phyloP scores from a whole-genome alignment of 2,329 filamentous ascomycete genomes.

The Diaporthe capsici region DNA sequence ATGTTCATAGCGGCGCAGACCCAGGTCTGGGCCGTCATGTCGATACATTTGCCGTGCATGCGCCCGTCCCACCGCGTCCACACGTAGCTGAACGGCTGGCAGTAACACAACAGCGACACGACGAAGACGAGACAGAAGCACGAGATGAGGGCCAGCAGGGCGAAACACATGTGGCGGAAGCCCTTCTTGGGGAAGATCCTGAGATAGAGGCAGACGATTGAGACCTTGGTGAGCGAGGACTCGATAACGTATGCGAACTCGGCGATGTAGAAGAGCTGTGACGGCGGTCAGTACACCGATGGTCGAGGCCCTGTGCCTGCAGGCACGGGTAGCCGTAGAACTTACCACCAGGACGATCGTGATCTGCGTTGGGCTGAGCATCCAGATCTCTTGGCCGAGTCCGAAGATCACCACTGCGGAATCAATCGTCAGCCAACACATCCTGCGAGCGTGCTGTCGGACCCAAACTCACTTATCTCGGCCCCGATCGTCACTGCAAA shows the following conservation, averaged over 20 bases:
- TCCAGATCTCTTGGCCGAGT: conserved; percentile 44
- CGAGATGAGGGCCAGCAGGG: conserved; percentile 41
- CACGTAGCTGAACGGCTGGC: conserved; percentile 44
- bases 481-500: conserved; percentile 44
- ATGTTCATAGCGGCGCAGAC: conserved; percentile 52
- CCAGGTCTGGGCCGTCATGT: conserved; percentile 51
- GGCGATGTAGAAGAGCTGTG: conserved; percentile 51
- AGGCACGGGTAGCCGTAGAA: background rate
- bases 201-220: conserved; percentile 50
- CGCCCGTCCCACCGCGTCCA: conserved; percentile 44
- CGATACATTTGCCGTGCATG: conserved; percentile 48
- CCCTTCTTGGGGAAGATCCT: conserved; percentile 47
- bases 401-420: conserved; percentile 44
- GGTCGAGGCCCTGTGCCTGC: background rate
- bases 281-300: background rate
- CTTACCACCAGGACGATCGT: conserved; percentile 43
- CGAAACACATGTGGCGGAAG: conserved; percentile 46
- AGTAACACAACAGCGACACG: conserved; percentile 43
- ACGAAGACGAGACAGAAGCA: conserved; percentile 43
- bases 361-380: conserved; percentile 42
- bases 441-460: background rate
- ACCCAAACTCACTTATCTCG: conserved; percentile 42
- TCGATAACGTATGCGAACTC: conserved; percentile 52
- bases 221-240: conserved; percentile 49
- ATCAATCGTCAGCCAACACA: background rate